Conservation (phyloP, 1,284 basidiomycete species). For the Thecaphora frezii region DNA sequence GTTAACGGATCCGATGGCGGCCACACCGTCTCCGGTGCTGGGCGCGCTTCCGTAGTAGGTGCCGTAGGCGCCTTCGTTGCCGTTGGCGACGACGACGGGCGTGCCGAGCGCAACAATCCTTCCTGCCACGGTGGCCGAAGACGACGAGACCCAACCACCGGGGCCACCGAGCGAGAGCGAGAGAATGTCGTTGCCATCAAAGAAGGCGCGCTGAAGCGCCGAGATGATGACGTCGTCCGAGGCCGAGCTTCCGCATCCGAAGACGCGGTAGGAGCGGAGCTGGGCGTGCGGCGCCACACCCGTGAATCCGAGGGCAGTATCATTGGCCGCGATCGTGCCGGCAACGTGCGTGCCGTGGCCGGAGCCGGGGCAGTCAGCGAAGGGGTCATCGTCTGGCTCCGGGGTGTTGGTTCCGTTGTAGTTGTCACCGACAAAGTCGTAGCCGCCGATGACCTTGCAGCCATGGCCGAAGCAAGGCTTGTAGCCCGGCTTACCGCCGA, state of each 20-base stretch:
- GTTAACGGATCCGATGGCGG: slow-evolving; percentile 55
- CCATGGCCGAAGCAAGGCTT: slow-evolving; percentile 40
- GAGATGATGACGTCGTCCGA: slow-evolving; percentile 58
- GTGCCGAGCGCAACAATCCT: slow-evolving; percentile 33
- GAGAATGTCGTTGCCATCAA: slow-evolving; percentile 64
- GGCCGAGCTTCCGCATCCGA: slow-evolving; percentile 59
- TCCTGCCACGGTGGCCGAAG: slow-evolving; percentile 27
- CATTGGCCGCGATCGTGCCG: slow-evolving; percentile 69
- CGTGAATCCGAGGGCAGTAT: slow-evolving; percentile 50
- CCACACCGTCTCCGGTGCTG: slow-evolving; percentile 58
- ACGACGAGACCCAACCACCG: slow-evolving; percentile 30
- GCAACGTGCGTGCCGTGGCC: slow-evolving; percentile 66
- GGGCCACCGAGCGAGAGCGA: slow-evolving; percentile 68
- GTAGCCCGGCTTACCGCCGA: slow-evolving; percentile 62
- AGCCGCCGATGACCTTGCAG: slow-evolving; percentile 37
- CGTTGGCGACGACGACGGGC: slow-evolving; percentile 53
- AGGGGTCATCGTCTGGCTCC: slow-evolving; percentile 59
- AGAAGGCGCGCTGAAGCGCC: slow-evolving; percentile 50
- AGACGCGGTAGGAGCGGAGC: slow-evolving; percentile 60
- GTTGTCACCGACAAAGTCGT: slow-evolving; percentile 53
- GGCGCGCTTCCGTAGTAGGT: slow-evolving; percentile 61
- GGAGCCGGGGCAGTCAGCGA: slow-evolving; percentile 57
- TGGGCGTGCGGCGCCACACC: slow-evolving; percentile 41
- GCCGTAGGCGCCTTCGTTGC: slow-evolving; percentile 60
- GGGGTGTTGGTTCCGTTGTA: slow-evolving; percentile 57